Percentiles rank a stretch among this genome's conserved stretches.
phyloP scores from a whole-genome alignment of 169 alveolate species.

The Eimeria tenella region DNA sequence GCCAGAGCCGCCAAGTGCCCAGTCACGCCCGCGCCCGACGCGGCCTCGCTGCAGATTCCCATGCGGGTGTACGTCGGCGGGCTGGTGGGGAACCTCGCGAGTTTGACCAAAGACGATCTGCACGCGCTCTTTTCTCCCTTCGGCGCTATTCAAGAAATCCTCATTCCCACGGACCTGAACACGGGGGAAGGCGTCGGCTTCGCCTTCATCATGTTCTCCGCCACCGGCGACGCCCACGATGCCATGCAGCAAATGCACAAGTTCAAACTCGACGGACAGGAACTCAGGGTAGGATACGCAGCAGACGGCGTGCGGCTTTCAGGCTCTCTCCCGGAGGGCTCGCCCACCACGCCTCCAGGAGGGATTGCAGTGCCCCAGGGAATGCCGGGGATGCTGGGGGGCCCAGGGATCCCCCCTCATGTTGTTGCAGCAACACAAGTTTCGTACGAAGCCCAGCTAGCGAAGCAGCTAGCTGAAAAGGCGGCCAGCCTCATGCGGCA shows the following conservation, averaged over 20 bases:
- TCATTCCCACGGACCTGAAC: conserved; percentile 92
- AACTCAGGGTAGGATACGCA: conserved; percentile 90
- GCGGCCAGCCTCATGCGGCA: conserved; percentile 76
- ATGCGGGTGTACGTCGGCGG: conserved; percentile 95
- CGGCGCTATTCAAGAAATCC: conserved; percentile 96
- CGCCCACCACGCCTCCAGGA: conserved; percentile 70
- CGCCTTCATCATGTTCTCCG: conserved; percentile 93
- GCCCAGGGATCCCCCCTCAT: conserved; percentile 67
- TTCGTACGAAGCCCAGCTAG: conserved; percentile 78
- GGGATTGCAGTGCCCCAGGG: conserved; percentile 40
- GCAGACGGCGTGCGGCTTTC: conserved; percentile 82
- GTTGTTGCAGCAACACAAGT: conserved; percentile 69
- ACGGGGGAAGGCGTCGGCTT: conserved; percentile 94
- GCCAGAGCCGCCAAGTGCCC: conserved; percentile 96
- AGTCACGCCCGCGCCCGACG: conserved; percentile 83
- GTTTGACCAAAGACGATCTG: conserved; percentile 92
- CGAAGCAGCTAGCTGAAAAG: conserved; percentile 79
- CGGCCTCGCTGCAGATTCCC: conserved; percentile 93
- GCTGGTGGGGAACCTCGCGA: conserved; percentile 91
- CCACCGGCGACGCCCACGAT: conserved; percentile 96
- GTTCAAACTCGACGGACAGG: conserved; percentile 95
- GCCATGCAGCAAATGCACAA: conserved; percentile 97
- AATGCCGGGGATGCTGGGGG: conserved; percentile 45
- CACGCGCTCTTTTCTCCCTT: conserved; percentile 95
- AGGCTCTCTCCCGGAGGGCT: conserved; percentile 65